Base-by-base conservation (phyloP, 805 yeast genomes). In the Yarrowia alimentaria region DNA sequence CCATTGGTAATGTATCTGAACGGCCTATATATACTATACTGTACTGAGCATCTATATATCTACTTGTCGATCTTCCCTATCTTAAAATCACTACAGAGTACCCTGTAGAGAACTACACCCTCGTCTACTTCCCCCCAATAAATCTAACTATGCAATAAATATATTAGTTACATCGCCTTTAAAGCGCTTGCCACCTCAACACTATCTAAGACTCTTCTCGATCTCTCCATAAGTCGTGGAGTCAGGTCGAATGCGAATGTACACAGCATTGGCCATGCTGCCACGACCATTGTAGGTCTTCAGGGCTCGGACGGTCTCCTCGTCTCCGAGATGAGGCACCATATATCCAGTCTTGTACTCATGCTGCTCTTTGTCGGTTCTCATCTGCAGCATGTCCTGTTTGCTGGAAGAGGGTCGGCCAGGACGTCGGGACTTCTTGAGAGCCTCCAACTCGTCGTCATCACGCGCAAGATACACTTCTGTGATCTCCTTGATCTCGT, bases 261-360 rank as follows among this genome's bases (percentile, higher is more conserved):
- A 74, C 55, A 78, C 79, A 60, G 88, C 70, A 14, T 77, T 73
- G 31, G 83, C 80, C 48, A 82, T 67, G 14, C 93, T 88, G 37
- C 96, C 96, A 59, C 78, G 70, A 9, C 93, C 90, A 59, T 85
- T 83, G 97, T 97, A 91, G 5, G 68, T 65, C 61, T 81, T 74
- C 56, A 91, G 67, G 26, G 71, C 68, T 29, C 70, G 68, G 2
- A 87, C 91, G 4, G 80, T 82, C 7, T 67, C 71, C 29, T 65
- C 67, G 57, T 81, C 81, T 3, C 80, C 70, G 55, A 91, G 64
- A 64, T 88, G 89, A 1, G 96, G 96, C 4, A 83, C 71, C 40
- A 72, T 69, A 57, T 75, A 78, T 0, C 99, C 99, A 0, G 86
- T 74, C 16, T 67, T 70, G 59, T 76, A 88, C 52, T 83, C 79